Conservation (phyloP, 306 rosid species). For the Trifolium subterraneum region DNA sequence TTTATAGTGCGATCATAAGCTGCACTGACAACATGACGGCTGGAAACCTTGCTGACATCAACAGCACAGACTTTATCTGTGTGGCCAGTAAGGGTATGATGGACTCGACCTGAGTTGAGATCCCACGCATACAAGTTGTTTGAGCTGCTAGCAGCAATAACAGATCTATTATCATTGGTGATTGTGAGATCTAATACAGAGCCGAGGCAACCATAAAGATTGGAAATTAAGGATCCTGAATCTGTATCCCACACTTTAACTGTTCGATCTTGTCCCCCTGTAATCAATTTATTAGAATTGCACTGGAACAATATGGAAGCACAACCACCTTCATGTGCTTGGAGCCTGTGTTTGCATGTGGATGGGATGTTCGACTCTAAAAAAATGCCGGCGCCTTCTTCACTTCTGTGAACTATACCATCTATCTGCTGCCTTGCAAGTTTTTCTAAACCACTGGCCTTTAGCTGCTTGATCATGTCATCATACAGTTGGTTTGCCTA, state of each 20-base stretch:
- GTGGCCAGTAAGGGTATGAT: slow-evolving; percentile 92
- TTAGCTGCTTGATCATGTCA: slow-evolving; percentile 74
- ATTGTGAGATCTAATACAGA: slow-evolving; percentile 86
- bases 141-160: slow-evolving; percentile 98
- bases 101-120: slow-evolving; percentile 75
- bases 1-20: slow-evolving; percentile 95
- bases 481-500: slow-evolving; percentile 91
- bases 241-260: slow-evolving; percentile 89
- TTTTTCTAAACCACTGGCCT: slow-evolving; percentile 80
- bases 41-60: slow-evolving; percentile 86
- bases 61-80: slow-evolving; percentile 93
- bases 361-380: slow-evolving; percentile 77
- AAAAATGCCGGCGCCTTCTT: slow-evolving; percentile 83
- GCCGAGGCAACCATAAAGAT: slow-evolving; percentile 86
- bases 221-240: slow-evolving; percentile 68
- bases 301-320: slow-evolving; percentile 77
- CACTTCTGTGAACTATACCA: slow-evolving; percentile 90
- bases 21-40: slow-evolving; percentile 84
- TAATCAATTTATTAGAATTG: slow-evolving; percentile 77
- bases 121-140: slow-evolving; percentile 92
- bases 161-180: slow-evolving; percentile 81
- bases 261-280: slow-evolving; percentile 89
- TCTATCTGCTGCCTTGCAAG: slow-evolving; percentile 93
- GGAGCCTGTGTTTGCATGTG: slow-evolving; percentile 66
- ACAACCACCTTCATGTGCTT: slow-evolving; percentile 93